Evolutionary conservation across 768 basidiomycete genomes (phyloP).

Genomic region (Cytidiella melzeri): DNA sequence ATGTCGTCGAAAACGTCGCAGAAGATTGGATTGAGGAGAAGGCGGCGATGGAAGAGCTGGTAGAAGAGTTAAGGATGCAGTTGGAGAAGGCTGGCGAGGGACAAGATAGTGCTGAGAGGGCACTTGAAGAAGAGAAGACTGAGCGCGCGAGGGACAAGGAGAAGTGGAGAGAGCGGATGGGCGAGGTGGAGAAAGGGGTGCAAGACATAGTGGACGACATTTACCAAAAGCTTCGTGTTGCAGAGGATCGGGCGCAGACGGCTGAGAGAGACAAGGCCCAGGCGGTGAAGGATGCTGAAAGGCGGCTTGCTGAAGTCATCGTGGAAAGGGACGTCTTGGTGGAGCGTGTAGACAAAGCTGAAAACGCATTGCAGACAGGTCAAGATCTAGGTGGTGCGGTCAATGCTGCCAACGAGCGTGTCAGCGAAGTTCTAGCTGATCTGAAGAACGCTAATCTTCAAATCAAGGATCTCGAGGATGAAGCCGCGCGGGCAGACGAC

Average conservation of each 20-base stretch:
- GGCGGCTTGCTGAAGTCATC: slow-evolving; percentile 37
- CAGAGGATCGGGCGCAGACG: slow-evolving; percentile 41
- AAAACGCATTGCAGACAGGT: slow-evolving; percentile 54
- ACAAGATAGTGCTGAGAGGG: slow-evolving; percentile 34
- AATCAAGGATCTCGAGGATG: slow-evolving; percentile 57
- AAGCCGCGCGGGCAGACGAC: slow-evolving; percentile 44
- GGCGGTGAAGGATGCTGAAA: slow-evolving; percentile 41
- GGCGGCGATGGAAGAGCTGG: slow-evolving; percentile 39
- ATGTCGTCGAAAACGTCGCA: slow-evolving; percentile 56
- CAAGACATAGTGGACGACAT: slow-evolving; percentile 60
- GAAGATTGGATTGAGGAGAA: slow-evolving; percentile 74
- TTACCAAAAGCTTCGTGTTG: slow-evolving; percentile 46
- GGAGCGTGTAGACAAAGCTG: slow-evolving; percentile 60
- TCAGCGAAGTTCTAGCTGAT: slow-evolving; percentile 49
- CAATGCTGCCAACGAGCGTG: slow-evolving; percentile 56
- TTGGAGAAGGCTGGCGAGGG: slow-evolving; percentile 31
- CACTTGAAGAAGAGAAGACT: slow-evolving; percentile 41
- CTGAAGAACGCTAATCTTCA: slow-evolving; percentile 54
- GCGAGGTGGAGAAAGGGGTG: slow-evolving; percentile 65
- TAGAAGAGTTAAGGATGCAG: slow-evolving; percentile 28
- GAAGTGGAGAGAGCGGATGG: slow-evolving; percentile 65
- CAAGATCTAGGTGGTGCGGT: slow-evolving; percentile 66
- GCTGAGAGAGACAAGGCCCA: slow-evolving; percentile 36
- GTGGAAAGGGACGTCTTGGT: slow-evolving; percentile 50
- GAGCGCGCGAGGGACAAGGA: slow-evolving; percentile 64